Percentiles rank a stretch among this genome's conserved stretches.
Evolutionary conservation across 768 basidiomycete genomes (phyloP).

Genomic region (Wakefieldia striispora): DNA sequence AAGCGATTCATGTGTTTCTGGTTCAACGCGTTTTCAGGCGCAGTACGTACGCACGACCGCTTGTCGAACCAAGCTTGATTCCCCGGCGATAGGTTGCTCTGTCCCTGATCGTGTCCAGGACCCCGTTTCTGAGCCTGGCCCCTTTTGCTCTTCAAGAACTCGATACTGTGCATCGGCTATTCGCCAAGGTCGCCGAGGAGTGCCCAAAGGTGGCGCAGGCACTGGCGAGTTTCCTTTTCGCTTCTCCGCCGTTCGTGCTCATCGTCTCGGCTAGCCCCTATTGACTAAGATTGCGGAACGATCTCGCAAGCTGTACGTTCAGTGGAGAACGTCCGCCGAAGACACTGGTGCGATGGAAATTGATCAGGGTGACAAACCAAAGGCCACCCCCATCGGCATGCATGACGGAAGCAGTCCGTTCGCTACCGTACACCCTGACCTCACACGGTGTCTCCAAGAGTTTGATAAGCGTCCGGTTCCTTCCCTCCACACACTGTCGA

Average conservation of each 20-base stretch:
- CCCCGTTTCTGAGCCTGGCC: conserved; percentile 56
- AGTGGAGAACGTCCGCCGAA: conserved; percentile 33
- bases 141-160: conserved; percentile 60
- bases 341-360: conserved; percentile 26
- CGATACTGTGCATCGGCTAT: conserved; percentile 55
- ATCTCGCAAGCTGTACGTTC: conserved; percentile 44
- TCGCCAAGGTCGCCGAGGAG: conserved; percentile 54
- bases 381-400: not conserved
- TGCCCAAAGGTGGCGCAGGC: conserved; percentile 60
- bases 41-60: conserved; percentile 42
- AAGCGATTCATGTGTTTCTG: conserved; percentile 69
- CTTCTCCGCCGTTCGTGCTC: conserved; percentile 2
- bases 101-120: conserved; percentile 61
- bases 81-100: conserved; percentile 50
- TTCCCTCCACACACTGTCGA: conserved; percentile 20
- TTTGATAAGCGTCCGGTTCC: conserved; percentile 21
- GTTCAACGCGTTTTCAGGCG: conserved; percentile 73
- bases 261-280: conserved; percentile 40
- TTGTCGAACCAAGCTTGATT: not conserved
- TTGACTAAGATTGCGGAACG: conserved; percentile 55
- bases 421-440: conserved; percentile 21
- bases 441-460: conserved; percentile 25
- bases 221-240: conserved; percentile 40
- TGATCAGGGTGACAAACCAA: conserved; percentile 14
- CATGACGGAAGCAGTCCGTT: conserved; percentile 16